A percentile compares a stretch with the other conserved stretches of the same genome.
These are phyloP conservation scores for Ceratobasidium sp. DNA, from an alignment of 1,284 basidiomycete species.

Conservation along the genomic window DNA sequence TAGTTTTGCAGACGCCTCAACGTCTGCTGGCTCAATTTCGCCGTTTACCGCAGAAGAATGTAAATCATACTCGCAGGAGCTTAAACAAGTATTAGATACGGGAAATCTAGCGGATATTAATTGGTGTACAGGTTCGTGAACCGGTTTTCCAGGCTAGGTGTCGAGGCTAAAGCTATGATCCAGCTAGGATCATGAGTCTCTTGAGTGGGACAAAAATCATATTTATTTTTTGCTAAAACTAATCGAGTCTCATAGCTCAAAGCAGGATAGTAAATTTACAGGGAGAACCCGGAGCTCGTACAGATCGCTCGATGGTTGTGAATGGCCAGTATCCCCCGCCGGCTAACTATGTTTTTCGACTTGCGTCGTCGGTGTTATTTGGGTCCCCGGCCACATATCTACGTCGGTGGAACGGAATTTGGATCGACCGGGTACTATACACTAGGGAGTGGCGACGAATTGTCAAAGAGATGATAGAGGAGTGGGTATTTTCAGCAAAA, in stretches of 20 bases:
- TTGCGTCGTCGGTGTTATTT: conserved; percentile 10
- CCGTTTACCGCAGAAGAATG: conserved; percentile 26
- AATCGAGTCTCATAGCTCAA: conserved; percentile 9
- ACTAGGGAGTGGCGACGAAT: conserved; percentile 39
- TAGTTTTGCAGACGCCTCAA: conserved; percentile 15
- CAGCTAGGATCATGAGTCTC: conserved; percentile 35
- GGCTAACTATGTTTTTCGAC: background rate
- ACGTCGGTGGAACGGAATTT: conserved; percentile 22
- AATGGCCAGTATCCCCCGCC: conserved; percentile 29
- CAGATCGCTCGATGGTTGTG: conserved; percentile 26
- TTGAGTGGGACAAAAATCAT: background rate
- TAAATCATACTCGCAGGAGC: conserved; percentile 21
- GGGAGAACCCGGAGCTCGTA: conserved; percentile 28
- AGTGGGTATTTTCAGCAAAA: conserved; percentile 4
- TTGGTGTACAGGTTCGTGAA: conserved; percentile 35
- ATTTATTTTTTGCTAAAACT: background rate
- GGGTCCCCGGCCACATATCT: conserved; percentile 4
- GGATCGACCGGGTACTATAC: conserved; percentile 38
- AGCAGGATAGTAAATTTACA: conserved; percentile 30
- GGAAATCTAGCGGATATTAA: conserved; percentile 21
- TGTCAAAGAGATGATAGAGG: conserved; percentile 18
- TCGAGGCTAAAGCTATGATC: background rate
- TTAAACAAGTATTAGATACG: conserved; percentile 15
- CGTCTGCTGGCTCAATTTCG: conserved; percentile 36
- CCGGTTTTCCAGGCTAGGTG: too few species aligned